Evolutionary conservation across 2,329 filamentous ascomycete species (phyloP).

Genomic region (Albophoma yamanashiensis): DNA sequence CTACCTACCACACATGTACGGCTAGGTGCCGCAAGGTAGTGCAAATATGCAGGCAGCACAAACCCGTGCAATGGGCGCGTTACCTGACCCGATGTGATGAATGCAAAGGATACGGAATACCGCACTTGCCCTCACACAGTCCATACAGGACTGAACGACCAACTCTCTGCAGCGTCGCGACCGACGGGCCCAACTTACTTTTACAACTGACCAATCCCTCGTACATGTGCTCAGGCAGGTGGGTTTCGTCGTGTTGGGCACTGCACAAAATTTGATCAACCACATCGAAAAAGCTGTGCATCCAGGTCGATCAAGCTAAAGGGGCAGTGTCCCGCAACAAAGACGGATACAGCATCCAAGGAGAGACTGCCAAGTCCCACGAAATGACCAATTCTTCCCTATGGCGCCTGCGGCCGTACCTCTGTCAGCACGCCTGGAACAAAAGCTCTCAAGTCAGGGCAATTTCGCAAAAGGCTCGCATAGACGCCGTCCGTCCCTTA

Average conservation of each 20-base stretch:
- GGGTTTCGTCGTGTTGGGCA: background rate
- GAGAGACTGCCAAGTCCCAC: background rate
- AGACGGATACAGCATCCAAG: background rate
- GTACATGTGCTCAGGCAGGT: background rate
- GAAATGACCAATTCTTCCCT: background rate
- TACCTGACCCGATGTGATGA: too few relatives aligned
- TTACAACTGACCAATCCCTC: background rate
- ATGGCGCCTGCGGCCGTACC: background rate
- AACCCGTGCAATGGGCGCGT: background rate
- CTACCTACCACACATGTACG: too few relatives aligned
- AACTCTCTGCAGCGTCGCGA: background rate
- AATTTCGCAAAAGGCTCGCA: background rate
- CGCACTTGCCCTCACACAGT: too few relatives aligned
- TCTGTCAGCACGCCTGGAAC: background rate
- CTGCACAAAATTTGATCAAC: background rate
- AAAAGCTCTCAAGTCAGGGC: background rate
- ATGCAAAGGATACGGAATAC: too few relatives aligned
- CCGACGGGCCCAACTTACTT: background rate
- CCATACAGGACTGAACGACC: background rate
- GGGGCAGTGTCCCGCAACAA: background rate
- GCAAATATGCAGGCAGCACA: background rate
- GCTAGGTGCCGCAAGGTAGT: too few relatives aligned
- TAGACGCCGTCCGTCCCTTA: slow-evolving; percentile 25
- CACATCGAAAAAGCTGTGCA: too few relatives aligned
- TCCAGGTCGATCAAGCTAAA: background rate